Conservation (phyloP, 352 stramenopile species). For the Elongisporangium undulatum region DNA sequence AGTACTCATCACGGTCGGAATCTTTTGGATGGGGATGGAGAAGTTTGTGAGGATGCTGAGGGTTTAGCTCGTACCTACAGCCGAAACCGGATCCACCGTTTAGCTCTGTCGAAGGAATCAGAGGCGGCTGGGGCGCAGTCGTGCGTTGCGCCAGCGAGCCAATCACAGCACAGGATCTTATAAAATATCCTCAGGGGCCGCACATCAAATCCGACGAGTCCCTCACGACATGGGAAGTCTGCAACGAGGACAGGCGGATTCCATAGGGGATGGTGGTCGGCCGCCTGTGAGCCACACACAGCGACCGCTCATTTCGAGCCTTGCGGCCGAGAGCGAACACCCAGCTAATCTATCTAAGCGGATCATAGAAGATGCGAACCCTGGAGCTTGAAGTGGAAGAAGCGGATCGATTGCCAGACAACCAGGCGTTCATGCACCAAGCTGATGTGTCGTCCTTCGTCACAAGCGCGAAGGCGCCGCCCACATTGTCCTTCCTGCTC, state of each 20-base stretch:
- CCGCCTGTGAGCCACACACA: neutral
- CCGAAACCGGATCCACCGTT: neutral
- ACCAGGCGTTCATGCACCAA: slow-evolving; percentile 16
- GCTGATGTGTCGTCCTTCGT: slow-evolving; percentile 36
- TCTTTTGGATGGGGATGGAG: neutral
- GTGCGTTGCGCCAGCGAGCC: neutral
- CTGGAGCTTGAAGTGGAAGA: slow-evolving; percentile 38
- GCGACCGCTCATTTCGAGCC: slow-evolving; percentile 1
- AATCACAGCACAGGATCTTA: neutral
- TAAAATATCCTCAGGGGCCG: neutral
- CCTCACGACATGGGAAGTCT: neutral
- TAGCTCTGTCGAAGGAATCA: neutral
- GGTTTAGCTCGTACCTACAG: neutral
- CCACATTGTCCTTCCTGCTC: slow-evolving; percentile 9
- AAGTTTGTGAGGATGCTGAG: neutral
- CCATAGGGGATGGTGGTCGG: neutral
- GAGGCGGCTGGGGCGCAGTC: neutral
- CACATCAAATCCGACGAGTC: neutral
- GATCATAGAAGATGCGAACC: neutral
- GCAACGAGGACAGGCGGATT: neutral
- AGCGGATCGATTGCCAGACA: slow-evolving; percentile 19
- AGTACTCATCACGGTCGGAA: no score
- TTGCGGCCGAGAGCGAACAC: neutral
- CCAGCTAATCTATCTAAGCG: neutral
- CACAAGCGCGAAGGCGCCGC: slow-evolving; percentile 15